phyloP scores from a whole-genome alignment of 2,329 filamentous ascomycete species.

The Fusarium sp. region DNA sequence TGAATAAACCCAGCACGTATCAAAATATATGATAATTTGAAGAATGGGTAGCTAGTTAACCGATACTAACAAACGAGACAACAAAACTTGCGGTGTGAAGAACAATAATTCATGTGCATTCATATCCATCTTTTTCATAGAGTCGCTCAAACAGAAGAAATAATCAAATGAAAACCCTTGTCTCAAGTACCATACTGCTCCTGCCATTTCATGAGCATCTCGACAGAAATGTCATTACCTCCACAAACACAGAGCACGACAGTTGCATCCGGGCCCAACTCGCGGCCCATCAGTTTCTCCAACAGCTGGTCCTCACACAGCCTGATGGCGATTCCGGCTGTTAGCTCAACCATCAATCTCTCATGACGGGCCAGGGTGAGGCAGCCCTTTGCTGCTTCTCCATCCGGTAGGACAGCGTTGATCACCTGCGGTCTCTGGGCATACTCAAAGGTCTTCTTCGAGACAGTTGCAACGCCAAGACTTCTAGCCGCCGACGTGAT shows the following conservation, averaged over 20 bases:
- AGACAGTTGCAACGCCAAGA: conserved; percentile 76
- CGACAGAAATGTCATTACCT: conserved; percentile 48
- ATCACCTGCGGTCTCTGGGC: conserved; percentile 42
- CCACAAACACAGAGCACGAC: conserved; percentile 49
- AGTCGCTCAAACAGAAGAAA: not conserved
- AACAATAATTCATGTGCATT: not conserved
- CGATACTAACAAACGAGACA: rapidly evolving
- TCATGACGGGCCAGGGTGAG: conserved; percentile 46
- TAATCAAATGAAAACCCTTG: not conserved
- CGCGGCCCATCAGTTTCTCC: conserved; percentile 17
- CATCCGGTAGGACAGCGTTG: conserved; percentile 43
- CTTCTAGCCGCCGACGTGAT: conserved; percentile 80
- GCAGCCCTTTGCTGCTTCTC: conserved; percentile 44
- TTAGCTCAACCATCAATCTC: conserved; percentile 46
- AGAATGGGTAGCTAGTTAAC: not conserved
- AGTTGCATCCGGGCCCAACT: conserved; percentile 40
- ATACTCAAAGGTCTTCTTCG: conserved; percentile 56
- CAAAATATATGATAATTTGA: not conserved
- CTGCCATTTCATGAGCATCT: conserved; percentile 44
- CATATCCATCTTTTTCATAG: not conserved
- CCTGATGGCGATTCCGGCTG: conserved; percentile 46
- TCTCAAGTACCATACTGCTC: conserved; percentile 26
- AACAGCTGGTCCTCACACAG: conserved; percentile 44
- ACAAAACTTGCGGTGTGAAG: not conserved
- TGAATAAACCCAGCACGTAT: not conserved